phyloP scores from a whole-genome alignment of 1,284 basidiomycete genomes.

The Ceratobasidium sp. region DNA sequence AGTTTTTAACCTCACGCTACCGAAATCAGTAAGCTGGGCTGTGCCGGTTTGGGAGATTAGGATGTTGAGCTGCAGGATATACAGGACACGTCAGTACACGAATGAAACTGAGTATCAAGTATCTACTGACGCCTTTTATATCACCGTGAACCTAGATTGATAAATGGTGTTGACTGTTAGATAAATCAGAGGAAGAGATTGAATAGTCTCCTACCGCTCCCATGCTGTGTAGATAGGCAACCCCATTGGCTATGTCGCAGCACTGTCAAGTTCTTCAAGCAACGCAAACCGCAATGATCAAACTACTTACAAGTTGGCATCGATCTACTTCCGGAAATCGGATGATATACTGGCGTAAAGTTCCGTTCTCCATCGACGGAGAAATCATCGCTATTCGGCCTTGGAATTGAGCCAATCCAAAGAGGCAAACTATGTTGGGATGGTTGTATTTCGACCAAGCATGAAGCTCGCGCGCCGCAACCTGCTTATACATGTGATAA shows the following conservation, averaged over 20 bases:
- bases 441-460: slow-evolving; percentile 25
- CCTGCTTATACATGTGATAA: not conserved
- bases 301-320: slow-evolving; percentile 3
- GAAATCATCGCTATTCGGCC: slow-evolving; percentile 23
- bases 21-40: slow-evolving; percentile 23
- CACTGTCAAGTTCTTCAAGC: not conserved
- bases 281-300: not conserved
- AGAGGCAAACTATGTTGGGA: not conserved
- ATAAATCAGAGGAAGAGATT: too few relatives aligned
- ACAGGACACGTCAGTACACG: not conserved
- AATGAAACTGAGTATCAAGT: not conserved
- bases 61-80: not conserved
- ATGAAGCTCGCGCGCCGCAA: slow-evolving; percentile 10
- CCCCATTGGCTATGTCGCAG: not conserved
- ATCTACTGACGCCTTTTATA: slow-evolving; percentile 21
- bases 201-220: too few relatives aligned
- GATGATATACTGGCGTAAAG: not conserved
- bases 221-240: not conserved
- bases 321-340: not conserved
- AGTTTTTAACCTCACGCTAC: not conserved
- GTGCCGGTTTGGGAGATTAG: not conserved
- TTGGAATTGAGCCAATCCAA: slow-evolving; percentile 1
- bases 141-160: slow-evolving; percentile 18
- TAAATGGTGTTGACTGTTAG: too few relatives aligned
- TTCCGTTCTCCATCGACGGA: slow-evolving; percentile 28